Percentiles rank a stretch among this genome's conserved stretches.
phyloP scores from a whole-genome alignment of 257 asterid genomes.

The Paraleonurus japonicus region DNA sequence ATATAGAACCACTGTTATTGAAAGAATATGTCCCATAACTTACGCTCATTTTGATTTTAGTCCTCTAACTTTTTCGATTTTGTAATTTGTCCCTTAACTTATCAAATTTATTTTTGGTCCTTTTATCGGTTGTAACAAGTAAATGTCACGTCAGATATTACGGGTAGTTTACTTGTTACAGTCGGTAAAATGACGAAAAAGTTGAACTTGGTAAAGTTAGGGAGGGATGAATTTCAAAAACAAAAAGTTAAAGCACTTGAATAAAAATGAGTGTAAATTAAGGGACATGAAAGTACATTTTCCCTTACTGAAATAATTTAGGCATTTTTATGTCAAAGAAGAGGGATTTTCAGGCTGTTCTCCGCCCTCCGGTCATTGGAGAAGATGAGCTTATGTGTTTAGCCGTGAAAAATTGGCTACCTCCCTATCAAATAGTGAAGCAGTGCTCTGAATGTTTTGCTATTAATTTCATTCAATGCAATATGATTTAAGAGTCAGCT shows the following conservation, averaged over 20 bases:
- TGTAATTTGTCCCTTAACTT: too few species aligned
- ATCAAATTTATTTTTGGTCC: too few species aligned
- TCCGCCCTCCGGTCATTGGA: slow-evolving; percentile 3
- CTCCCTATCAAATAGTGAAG: neutral
- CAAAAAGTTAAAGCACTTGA: too few species aligned
- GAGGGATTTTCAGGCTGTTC: neutral
- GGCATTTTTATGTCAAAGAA: neutral
- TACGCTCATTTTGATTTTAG: neutral
- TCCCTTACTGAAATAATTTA: neutral
- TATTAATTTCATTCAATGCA: neutral
- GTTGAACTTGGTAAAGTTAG: too few species aligned
- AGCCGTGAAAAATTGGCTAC: neutral
- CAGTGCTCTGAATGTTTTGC: neutral
- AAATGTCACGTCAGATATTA: too few species aligned
- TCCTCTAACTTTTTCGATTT: neutral
- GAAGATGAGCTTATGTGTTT: neutral
- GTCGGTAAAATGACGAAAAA: too few species aligned
- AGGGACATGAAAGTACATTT: too few species aligned
- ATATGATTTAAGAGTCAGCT: slow-evolving; percentile 1
- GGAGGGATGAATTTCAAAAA: too few species aligned
- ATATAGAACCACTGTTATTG: neutral
- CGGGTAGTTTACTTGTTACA: too few species aligned
- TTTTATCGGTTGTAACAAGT: too few species aligned
- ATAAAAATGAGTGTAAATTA: too few species aligned
- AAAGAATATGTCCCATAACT: too few species aligned